Evolutionary conservation across 495 filamentous ascomycete genomes (phyloP), one percentile per base, ranked within the genome.

Genomic region (Melanomma pulvis-pyrius): DNA sequence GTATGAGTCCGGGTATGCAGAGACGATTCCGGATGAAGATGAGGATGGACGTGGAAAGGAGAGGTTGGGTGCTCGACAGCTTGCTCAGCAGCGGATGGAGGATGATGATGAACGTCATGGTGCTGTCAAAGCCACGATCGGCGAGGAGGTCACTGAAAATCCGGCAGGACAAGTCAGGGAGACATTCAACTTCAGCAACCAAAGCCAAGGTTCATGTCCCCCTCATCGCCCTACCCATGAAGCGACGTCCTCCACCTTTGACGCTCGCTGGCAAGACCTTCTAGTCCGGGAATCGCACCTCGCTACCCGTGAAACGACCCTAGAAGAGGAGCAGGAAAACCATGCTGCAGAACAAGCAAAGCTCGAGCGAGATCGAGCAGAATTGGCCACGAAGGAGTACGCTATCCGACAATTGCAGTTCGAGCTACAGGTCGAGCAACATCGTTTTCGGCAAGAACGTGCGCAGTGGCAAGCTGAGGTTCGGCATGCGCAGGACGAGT

Each of bases 1-100:
- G 9, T 58, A 63, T 48, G 22, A 59, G 63, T 44, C 54, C 1
- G 28, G 54, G 46, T 58, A 59, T 46, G 46, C 63, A 7, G 53
- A 49, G 36, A 58, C 63, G 44, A 59, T 59, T 59, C 19, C 19
- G 0, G 57, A 55, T 52, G 17, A 5, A 9, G 63, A 58, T 25
- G 61, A 58, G 7, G n/a, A n/a, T n/a, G n/a, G n/a, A n/a, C n/a
- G 47, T 17, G 12, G 32, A 17, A 3, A 34, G 29, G 9, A 28
- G 51, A 2, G 32, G n/a, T n/a, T n/a, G n/a, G n/a, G n/a, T n/a
- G n/a, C n/a, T n/a, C n/a, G n/a, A n/a, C n/a, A n/a, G n/a, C n/a
- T n/a, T n/a, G n/a, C n/a, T n/a, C n/a, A n/a, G n/a, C n/a, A n/a
- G n/a, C n/a, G n/a, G n/a, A n/a, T 13, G n/a, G 54, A 41, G 24